Evolutionary conservation across 2,329 filamentous ascomycete species (phyloP).

Genomic region (Penicillium nordicum): DNA sequence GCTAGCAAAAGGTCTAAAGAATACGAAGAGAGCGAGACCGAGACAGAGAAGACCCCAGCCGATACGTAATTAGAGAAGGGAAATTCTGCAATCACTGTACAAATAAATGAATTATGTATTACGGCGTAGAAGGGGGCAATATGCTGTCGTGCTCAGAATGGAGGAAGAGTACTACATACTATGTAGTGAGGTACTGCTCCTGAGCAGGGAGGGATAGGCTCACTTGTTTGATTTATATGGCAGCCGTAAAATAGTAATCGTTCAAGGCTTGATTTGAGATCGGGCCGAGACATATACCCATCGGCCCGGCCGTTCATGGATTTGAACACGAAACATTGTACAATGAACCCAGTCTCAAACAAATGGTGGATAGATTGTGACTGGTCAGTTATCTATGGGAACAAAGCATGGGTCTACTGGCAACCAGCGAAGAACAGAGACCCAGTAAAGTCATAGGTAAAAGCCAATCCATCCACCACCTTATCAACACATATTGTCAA

Average conservation of each 20-base stretch:
- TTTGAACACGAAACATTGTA: not conserved
- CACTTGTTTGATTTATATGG: not conserved
- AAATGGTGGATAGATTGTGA: constrained; percentile 14
- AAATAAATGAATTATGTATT: not conserved
- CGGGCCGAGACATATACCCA: not conserved
- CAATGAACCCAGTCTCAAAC: not conserved
- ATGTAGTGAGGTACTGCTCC: too few relatives aligned
- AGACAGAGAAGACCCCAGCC: not conserved
- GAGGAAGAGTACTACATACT: not conserved
- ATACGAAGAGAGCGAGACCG: not conserved
- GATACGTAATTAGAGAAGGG: not conserved
- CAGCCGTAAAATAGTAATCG: too few relatives aligned
- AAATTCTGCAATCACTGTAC: not conserved
- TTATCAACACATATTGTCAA: constrained; percentile 2
- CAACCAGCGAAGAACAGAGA: not conserved
- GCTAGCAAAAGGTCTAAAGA: not conserved
- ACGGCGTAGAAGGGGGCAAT: not conserved
- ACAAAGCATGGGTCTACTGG: constrained; percentile 1
- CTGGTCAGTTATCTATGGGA: constrained; percentile 5
- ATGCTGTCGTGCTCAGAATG: not conserved
- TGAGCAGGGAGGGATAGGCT: not conserved
- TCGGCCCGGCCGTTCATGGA: not conserved
- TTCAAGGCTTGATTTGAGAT: too few relatives aligned
- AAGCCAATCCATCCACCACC: constrained; percentile 1
- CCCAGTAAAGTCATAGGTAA: constrained; percentile 5